A percentile compares a stretch with the other conserved stretches of the same genome.
These are phyloP conservation scores for Inonotus obliquus DNA, from an alignment of 1,284 basidiomycete species.

Conservation along the genomic window DNA sequence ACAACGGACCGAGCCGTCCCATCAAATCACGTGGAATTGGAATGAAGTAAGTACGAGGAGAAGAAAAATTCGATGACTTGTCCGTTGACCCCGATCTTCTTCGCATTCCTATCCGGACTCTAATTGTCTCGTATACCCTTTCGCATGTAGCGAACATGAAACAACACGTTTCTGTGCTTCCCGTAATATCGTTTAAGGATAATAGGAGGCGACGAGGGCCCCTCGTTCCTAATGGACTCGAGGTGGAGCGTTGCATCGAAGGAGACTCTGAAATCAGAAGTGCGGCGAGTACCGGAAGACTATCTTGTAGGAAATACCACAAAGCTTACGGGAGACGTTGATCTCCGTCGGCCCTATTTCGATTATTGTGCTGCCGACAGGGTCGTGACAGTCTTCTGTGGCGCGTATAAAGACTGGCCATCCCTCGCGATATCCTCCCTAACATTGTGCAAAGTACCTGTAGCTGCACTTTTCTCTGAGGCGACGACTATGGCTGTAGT, in stretches of 20 bases:
- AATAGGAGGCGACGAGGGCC: too few species aligned
- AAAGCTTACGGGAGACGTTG: not conserved
- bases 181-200: too few species aligned
- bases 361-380: not conserved
- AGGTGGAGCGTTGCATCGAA: not conserved
- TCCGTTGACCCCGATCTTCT: too few species aligned
- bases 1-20: too few species aligned
- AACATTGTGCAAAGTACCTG: too few species aligned
- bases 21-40: too few species aligned
- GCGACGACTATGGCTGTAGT: not conserved
- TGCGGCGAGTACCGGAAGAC: not conserved
- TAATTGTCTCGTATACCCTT: too few species aligned
- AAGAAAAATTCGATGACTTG: too few species aligned
- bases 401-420: not conserved
- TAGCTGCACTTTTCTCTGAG: not conserved
- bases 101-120: too few species aligned
- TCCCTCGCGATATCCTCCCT: not conserved
- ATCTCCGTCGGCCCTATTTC: not conserved
- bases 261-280: not conserved
- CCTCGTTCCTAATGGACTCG: not conserved
- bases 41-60: too few species aligned
- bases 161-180: too few species aligned
- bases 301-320: not conserved
- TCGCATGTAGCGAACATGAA: too few species aligned
- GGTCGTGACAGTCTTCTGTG: not conserved